These are phyloP conservation scores for Erigeron canadensis DNA, from an alignment of 129 eudicot genomes.

Conservation along the genomic window DNA sequence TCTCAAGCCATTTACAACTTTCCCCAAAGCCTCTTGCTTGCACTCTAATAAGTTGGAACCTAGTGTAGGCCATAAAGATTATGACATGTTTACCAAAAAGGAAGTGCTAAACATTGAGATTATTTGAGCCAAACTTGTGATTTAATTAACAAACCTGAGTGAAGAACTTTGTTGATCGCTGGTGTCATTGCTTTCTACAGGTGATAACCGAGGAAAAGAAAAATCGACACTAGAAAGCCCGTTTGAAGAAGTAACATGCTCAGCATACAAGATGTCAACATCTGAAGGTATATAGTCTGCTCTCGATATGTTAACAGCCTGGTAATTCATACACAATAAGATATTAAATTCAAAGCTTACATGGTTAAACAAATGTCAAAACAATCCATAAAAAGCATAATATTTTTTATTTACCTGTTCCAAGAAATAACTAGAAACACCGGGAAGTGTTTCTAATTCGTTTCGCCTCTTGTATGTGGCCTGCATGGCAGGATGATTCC, in stretches of 20 bases:
- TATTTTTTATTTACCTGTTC: conserved; percentile 59
- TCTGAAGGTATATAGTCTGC: conserved; percentile 83
- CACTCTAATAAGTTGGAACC: conserved; percentile 87
- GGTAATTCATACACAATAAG: conserved; percentile 24
- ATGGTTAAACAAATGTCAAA: too few relatives aligned
- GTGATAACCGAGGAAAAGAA: conserved; percentile 57
- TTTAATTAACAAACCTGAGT: conserved; percentile 52
- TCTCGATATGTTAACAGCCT: conserved; percentile 75
- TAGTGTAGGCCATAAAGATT: conserved; percentile 17
- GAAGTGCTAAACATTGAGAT: neutral
- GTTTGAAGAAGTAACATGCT: conserved; percentile 89
- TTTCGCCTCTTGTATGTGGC: conserved; percentile 81
- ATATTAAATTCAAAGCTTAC: too few relatives aligned
- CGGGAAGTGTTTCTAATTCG: conserved; percentile 77
- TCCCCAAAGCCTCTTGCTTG: conserved; percentile 88
- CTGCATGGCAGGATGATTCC: conserved; percentile 77
- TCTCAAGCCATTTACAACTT: conserved; percentile 93
- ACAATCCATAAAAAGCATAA: too few relatives aligned
- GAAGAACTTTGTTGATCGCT: conserved; percentile 61
- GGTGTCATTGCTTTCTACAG: conserved; percentile 50
- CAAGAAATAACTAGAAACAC: conserved; percentile 76
- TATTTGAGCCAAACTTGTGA: neutral
- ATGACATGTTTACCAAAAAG: neutral
- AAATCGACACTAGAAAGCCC: conserved; percentile 91
- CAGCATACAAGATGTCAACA: conserved; percentile 86